These are phyloP conservation scores for Solidago caesia DNA, from an alignment of 129 eudicot genomes.

Conservation along the genomic window DNA sequence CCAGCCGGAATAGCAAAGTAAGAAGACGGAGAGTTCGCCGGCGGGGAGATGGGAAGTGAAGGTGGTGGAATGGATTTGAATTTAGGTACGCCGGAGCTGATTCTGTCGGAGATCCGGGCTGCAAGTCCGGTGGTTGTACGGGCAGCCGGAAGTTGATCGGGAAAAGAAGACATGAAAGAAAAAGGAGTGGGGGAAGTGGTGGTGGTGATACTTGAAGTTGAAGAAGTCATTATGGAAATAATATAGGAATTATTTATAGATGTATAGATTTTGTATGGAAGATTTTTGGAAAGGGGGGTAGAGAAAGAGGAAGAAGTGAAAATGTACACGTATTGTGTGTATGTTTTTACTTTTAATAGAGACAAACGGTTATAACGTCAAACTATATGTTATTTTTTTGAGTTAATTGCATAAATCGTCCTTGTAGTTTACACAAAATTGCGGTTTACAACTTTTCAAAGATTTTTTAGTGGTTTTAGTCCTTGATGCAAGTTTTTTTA, in stretches of 20 bases:
- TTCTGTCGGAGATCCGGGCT: conserved; percentile 57
- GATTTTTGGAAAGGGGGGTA: neutral
- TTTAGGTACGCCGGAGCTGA: conserved; percentile 69
- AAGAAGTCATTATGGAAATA: conserved; percentile 35
- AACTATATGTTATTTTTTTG: no score
- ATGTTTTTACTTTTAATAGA: neutral
- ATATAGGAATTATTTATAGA: neutral
- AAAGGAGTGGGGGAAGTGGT: conserved; percentile 25
- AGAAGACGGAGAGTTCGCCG: conserved; percentile 68
- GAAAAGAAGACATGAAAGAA: conserved; percentile 54
- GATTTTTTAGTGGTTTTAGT: no score
- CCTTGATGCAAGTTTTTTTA: no score
- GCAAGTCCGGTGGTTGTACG: conserved; percentile 38
- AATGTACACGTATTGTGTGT: conserved; percentile 32
- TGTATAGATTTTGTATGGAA: neutral
- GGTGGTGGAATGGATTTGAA: conserved; percentile 88
- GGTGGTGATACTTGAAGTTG: conserved; percentile 37
- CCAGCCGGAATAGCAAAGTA: conserved; percentile 83
- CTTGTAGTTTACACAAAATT: no score
- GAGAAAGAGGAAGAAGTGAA: conserved; percentile 17
- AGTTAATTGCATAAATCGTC: no score
- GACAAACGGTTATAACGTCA: neutral
- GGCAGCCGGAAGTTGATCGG: conserved; percentile 42
- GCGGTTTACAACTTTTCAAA: no score
- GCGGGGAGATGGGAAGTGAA: conserved; percentile 72